Percentiles rank a stretch among this genome's conserved stretches.
Conservation (phyloP, 805 yeast genomes). For the Candida methanosorbosa region DNA sequence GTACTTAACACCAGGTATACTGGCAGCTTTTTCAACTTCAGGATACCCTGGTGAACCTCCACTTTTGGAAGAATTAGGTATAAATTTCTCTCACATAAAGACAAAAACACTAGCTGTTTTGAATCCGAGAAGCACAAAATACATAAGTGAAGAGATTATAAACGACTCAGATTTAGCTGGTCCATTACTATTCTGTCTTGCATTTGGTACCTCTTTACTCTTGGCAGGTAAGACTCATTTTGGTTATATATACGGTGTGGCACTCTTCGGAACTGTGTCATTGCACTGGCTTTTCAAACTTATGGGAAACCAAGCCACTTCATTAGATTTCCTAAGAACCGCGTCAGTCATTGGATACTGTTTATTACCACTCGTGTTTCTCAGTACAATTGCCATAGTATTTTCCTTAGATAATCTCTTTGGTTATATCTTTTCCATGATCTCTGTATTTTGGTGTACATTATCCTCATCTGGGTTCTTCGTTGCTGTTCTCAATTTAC, state of each 20-base stretch:
- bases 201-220: slow-evolving; percentile 76
- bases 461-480: slow-evolving; percentile 90
- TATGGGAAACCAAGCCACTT: slow-evolving; percentile 57
- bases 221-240: slow-evolving; percentile 92
- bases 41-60: slow-evolving; percentile 97
- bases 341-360: slow-evolving; percentile 94
- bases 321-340: slow-evolving; percentile 55
- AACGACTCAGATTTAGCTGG: slow-evolving; percentile 93
- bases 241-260: slow-evolving; percentile 95
- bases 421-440: slow-evolving; percentile 62
- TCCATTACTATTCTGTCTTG: slow-evolving; percentile 78
- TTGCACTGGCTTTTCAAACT: slow-evolving; percentile 78
- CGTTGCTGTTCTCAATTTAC: slow-evolving; percentile 72
- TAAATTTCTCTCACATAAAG: slow-evolving; percentile 81
- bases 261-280: slow-evolving; percentile 79
- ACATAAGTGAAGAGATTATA: slow-evolving; percentile 64
- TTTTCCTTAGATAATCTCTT: slow-evolving; percentile 58
- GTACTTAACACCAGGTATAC: slow-evolving; percentile 59
- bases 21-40: slow-evolving; percentile 87
- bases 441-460: slow-evolving; percentile 85
- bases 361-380: slow-evolving; percentile 75
- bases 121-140: slow-evolving; percentile 51
- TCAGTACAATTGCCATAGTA: slow-evolving; percentile 64
- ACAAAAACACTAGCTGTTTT: slow-evolving; percentile 80
- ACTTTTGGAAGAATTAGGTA: slow-evolving; percentile 84